Evolutionary conservation across 495 filamentous ascomycete species (phyloP), one percentile per base, ranked within the genome.

Genomic region (Massariosphaeria phaeospora): DNA sequence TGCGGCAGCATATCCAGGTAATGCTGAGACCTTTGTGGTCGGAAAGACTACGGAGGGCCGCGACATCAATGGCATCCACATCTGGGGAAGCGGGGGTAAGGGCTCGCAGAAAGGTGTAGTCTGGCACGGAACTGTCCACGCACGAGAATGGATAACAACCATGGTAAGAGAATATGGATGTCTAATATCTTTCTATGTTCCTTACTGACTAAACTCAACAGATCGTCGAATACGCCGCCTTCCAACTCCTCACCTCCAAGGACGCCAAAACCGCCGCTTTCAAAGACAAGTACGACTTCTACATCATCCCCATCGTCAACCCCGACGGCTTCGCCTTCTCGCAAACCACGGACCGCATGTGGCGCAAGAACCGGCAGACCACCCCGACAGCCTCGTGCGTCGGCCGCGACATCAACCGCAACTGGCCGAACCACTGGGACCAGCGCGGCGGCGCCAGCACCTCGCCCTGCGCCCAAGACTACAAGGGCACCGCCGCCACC

Each of bases 251-350:
- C 10, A 70, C 59, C 11, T 64, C 55, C 15, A 66, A 67, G 34
- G 70, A 77, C 45, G 62, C 70, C 9, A 57, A 63, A 0, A 64
- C 75, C 34, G 72, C 69, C 57, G 50, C 64, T 30, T 72, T 73
- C 48, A 60, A 82, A 31, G 73, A 82, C 69, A 79, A 75, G 31
- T 83, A 79, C 56, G 81, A 84, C 68, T 83, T 79, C 51, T 81
- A 81, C 69, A 74, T 84, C 59, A 67, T 84, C 46, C 81, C 81
- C 0, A 57, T 83, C 26, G 79, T 82, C 42, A 84, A 84, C 65
- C 80, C 80, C 1, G 80, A 84, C 61, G 81, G 79, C 49, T 84
- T 84, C 63, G 72, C 80, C 21, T 84, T 79, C 70, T 78, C 77
- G 0, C 81, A 84, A 55, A 76, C 76, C 15, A 76, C 47, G 18